A percentile compares a stretch with the other conserved stretches of the same genome.
Evolutionary conservation across 371 early-diverging fungal genomes (phyloP).

Genomic region (Mucor circinelloides): DNA sequence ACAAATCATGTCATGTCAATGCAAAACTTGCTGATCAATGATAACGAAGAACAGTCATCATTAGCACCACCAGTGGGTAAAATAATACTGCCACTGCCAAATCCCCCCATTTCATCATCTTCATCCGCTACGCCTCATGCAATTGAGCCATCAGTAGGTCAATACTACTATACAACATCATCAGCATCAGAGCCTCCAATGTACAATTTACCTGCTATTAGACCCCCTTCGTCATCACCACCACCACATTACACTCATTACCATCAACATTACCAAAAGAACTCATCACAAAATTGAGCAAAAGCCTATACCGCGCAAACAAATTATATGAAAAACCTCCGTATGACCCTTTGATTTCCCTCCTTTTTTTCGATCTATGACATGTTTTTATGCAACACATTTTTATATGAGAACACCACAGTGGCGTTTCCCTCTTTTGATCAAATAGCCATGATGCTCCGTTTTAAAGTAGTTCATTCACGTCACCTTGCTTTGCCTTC

Average conservation of each 20-base stretch:
- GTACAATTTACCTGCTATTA: neutral
- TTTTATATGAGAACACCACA: neutral
- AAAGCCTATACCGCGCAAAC: neutral
- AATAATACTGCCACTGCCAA: neutral
- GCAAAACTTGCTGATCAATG: conserved; percentile 16
- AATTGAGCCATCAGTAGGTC: neutral
- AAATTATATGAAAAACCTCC: neutral
- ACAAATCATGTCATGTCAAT: conserved; percentile 18
- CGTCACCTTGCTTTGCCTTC: neutral
- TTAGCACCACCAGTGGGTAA: neutral
- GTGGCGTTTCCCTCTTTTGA: neutral
- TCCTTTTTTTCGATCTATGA: neutral
- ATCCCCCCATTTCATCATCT: neutral
- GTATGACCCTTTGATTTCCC: neutral
- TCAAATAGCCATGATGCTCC: neutral
- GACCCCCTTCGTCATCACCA: neutral
- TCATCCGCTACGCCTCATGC: neutral
- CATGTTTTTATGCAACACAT: neutral
- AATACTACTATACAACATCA: neutral
- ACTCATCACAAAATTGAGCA: neutral
- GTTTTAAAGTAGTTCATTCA: neutral
- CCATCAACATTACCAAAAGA: neutral
- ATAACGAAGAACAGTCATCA: neutral
- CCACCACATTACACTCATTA: neutral
- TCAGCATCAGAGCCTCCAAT: neutral